phyloP scores from a whole-genome alignment of 192 early-diverging fungal genomes.

The Phycomyces nitens region DNA sequence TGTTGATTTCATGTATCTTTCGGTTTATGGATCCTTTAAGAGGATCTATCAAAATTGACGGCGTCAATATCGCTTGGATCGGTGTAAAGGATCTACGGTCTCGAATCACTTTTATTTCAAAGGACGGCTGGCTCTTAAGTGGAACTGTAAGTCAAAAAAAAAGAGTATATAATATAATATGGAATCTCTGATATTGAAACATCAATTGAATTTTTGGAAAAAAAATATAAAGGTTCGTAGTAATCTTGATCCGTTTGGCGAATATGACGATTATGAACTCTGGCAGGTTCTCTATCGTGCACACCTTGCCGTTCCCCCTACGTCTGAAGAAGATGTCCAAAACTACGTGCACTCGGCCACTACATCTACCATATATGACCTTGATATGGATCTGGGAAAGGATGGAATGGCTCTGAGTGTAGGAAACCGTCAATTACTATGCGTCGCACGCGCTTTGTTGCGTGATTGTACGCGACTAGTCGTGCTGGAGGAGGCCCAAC shows the following conservation, averaged over 20 bases:
- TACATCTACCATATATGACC: slow-evolving; percentile 13
- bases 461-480: slow-evolving; percentile 49
- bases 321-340: not conserved
- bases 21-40: slow-evolving; percentile 66
- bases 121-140: slow-evolving; percentile 64
- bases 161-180: not conserved
- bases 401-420: slow-evolving; percentile 34
- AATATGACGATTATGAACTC: slow-evolving; percentile 51
- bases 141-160: slow-evolving; percentile 44
- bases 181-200: not conserved
- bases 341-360: not conserved
- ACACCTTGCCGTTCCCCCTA: slow-evolving; percentile 39
- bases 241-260: slow-evolving; percentile 56
- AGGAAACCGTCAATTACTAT: slow-evolving; percentile 43
- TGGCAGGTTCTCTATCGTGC: slow-evolving; percentile 70
- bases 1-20: slow-evolving; percentile 63
- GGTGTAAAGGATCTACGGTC: slow-evolving; percentile 73
- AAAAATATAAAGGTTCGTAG: slow-evolving; percentile 44
- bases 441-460: slow-evolving; percentile 46
- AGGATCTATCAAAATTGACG: slow-evolving; percentile 71
- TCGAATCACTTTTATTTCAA: slow-evolving; percentile 72
- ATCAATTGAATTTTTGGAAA: slow-evolving; percentile 20
- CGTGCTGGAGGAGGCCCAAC: slow-evolving; percentile 85
- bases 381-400: slow-evolving; percentile 35
- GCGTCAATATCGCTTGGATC: slow-evolving; percentile 66